These are phyloP conservation scores for Hypoxylon sp. DNA, from an alignment of 2,329 filamentous ascomycete genomes.

Conservation along the genomic window DNA sequence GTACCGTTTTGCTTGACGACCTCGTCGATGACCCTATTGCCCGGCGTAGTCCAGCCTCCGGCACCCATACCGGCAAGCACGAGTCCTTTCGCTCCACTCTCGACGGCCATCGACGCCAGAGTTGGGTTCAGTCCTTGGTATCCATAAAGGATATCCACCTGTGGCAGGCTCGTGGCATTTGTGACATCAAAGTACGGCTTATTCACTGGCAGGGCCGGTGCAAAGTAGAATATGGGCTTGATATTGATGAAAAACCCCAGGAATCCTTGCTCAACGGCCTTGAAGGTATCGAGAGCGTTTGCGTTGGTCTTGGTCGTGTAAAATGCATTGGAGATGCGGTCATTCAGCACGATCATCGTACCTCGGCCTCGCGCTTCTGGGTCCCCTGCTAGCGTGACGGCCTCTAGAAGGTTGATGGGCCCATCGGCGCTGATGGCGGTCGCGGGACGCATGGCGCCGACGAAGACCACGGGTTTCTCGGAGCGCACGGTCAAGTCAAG, in stretches of 20 bases:
- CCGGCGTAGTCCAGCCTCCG: conserved; percentile 61
- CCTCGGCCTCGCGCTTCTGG: conserved; percentile 63
- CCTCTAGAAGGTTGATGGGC: conserved; percentile 71
- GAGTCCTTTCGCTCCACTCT: conserved; percentile 64
- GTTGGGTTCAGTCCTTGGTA: conserved; percentile 65
- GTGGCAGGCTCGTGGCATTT: conserved; percentile 57
- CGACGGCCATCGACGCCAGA: conserved; percentile 62
- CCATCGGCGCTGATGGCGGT: conserved; percentile 73
- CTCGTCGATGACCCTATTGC: conserved; percentile 56
- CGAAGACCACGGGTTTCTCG: conserved; percentile 69
- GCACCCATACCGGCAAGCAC: conserved; percentile 68
- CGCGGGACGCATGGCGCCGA: conserved; percentile 73
- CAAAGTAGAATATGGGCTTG: conserved; percentile 71
- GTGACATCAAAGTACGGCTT: conserved; percentile 59
- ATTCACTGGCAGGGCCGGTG: conserved; percentile 61
- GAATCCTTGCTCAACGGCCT: conserved; percentile 66
- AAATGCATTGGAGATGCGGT: conserved; percentile 69
- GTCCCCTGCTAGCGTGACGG: conserved; percentile 67
- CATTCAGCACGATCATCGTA: conserved; percentile 71
- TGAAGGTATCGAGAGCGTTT: conserved; percentile 73
- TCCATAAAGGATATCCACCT: conserved; percentile 68
- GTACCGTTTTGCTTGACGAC: conserved; percentile 60
- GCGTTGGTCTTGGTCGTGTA: conserved; percentile 73
- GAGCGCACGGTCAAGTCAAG: conserved; percentile 68
- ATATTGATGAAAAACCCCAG: conserved; percentile 70